Evolutionary conservation across 129 eudicot species (phyloP), one percentile per base, ranked within the genome.

Genomic region (Glebionis coronaria): DNA sequence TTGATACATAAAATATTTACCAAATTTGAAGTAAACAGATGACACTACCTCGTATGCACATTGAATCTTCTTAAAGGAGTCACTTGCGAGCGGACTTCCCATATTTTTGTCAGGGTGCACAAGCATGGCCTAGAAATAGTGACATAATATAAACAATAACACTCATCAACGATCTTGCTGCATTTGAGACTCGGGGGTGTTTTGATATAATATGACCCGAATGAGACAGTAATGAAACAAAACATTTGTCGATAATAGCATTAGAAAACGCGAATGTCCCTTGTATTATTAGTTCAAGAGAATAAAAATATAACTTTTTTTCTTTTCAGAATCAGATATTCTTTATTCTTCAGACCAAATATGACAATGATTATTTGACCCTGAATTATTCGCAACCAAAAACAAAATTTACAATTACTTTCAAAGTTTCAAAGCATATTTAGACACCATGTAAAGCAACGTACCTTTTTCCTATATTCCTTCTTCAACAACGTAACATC

Each of bases 51-150:
- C 99, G 64, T 84, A 94, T 66, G 95, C 99, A 78, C 97, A 89
- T 67, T 94, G 99, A 78, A 94, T 81, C 71, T 84, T 94, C 73
- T 90, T 94, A 72, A 94, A 94, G 10, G 97, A 94, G 53, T 94
- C 99, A 87, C 95, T 94, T 65, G 99, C 97, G 46, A 82, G 65
- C 5, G 97, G 93, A 76, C 88, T 89, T 83, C 99, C 97, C 99
- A 94, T 87, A 73, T 94, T 90, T 81, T 94, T 94, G 72, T 94
- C 99, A 45, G 99, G 99, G 81, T 94, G 99, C 74, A 94, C 94
- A 35, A 94, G 94, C 91, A 89, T 90, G 54, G 95, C 99, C 99
- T 94, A 67, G 2, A 35, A 60, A 42, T 6, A 44, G 31, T 15
- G 20, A 52, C 60, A 55, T 6, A 55, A 20, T 20, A 55, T 20